A percentile compares a stretch with the other conserved stretches of the same genome.
These are phyloP conservation scores for Tagetes patula DNA, from an alignment of 129 eudicot species.

Conservation along the genomic window DNA sequence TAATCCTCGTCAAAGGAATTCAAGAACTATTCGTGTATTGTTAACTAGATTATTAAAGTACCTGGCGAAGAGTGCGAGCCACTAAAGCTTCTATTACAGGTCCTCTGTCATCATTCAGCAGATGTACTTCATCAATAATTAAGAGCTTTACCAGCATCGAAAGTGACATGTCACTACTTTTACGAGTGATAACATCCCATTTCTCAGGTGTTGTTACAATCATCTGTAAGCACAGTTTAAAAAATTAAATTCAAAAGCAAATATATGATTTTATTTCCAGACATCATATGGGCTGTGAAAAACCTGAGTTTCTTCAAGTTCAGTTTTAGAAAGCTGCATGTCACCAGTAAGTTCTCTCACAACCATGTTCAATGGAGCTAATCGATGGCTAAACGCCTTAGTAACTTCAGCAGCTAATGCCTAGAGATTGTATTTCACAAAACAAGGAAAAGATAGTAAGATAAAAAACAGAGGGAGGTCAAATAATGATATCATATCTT, in stretches of 20 bases:
- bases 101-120: constrained; percentile 96
- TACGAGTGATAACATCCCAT: constrained; percentile 99
- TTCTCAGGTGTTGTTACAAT: constrained; percentile 98
- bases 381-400: constrained; percentile 77
- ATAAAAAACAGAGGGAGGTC: constrained; percentile 4
- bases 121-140: constrained; percentile 97
- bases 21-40: background rate
- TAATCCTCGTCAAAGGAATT: background rate
- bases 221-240: constrained; percentile 55
- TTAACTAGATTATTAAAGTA: constrained; percentile 24
- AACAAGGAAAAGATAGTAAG: constrained; percentile 18
- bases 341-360: constrained; percentile 99
- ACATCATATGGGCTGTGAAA: constrained; percentile 19
- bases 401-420: constrained; percentile 99
- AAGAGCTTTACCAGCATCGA: constrained; percentile 93
- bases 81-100: constrained; percentile 98
- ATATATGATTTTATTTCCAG: constrained; percentile 14
- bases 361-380: constrained; percentile 78
- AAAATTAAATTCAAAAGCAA: constrained; percentile 10
- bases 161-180: constrained; percentile 98
- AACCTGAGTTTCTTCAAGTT: constrained; percentile 98
- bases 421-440: constrained; percentile 41
- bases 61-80: constrained; percentile 99
- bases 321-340: constrained; percentile 91
- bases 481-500: constrained; percentile 20